These are phyloP conservation scores for Tolypocladium paradoxum DNA, from an alignment of 2,329 filamentous ascomycete genomes.

Conservation along the genomic window DNA sequence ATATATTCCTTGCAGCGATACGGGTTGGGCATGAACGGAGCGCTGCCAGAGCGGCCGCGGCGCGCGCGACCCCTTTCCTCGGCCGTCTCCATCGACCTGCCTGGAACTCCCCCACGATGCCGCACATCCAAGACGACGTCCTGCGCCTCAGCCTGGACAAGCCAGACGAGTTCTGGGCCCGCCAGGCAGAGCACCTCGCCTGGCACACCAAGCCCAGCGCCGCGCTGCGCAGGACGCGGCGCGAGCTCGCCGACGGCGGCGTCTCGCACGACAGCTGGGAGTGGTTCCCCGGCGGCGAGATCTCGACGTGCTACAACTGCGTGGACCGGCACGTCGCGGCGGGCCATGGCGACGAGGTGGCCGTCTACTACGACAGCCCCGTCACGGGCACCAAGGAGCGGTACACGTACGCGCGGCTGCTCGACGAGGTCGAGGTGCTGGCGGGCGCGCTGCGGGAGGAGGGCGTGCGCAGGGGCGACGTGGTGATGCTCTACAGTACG, in stretches of 20 bases:
- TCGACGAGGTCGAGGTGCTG: slow-evolving; percentile 70
- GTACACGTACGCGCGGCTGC: slow-evolving; percentile 64
- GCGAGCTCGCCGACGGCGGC: slow-evolving; percentile 48
- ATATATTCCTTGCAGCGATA: neutral
- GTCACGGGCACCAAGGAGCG: slow-evolving; percentile 64
- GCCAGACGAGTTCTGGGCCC: slow-evolving; percentile 64
- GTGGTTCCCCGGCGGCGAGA: slow-evolving; percentile 83
- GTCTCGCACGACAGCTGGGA: slow-evolving; percentile 66
- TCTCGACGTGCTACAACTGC: slow-evolving; percentile 88
- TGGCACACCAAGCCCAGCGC: slow-evolving; percentile 70
- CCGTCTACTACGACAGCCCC: slow-evolving; percentile 81
- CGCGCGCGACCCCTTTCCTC: neutral
- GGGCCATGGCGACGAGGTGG: slow-evolving; percentile 62
- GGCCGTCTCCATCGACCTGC: neutral
- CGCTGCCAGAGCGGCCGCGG: neutral
- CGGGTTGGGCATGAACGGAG: neutral
- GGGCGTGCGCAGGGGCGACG: slow-evolving; percentile 72
- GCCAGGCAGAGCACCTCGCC: slow-evolving; percentile 62
- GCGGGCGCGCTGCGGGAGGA: slow-evolving; percentile 75
- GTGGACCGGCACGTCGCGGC: slow-evolving; percentile 77
- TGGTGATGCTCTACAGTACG: slow-evolving; percentile 81
- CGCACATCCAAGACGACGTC: slow-evolving; percentile 37
- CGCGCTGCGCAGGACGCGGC: slow-evolving; percentile 49
- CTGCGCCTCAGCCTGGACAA: slow-evolving; percentile 50
- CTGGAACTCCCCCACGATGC: slow-evolving; percentile 2